Base-by-base conservation (phyloP, 345 rosid genomes). In the Citrus trifoliata region DNA sequence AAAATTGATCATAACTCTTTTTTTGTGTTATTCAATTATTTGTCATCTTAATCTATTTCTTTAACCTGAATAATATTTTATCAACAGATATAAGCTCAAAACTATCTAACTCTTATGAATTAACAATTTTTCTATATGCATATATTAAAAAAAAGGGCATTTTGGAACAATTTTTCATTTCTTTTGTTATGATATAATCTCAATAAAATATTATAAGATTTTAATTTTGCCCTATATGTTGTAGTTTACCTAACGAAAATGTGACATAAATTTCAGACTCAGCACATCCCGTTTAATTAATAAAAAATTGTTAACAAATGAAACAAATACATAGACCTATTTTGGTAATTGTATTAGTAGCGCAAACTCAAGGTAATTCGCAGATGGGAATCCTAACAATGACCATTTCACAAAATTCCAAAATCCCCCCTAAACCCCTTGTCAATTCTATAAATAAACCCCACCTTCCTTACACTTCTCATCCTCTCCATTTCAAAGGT, bases 391-490 rank as follows among this genome's bases (percentile, higher is more conserved):
- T 40, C 48, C 61, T 30, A 66, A 24, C 33, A 60, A 24, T 33
- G 67, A 40, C 70, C 33, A 7, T 64, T 61, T 56, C 32, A 58
- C 59, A 66, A 64, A 69, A 73, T 69, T 80, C 81, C 81, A 64
- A 78, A 78, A 56, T 13, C 63, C 40, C 58, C 58, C 10, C 21
- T 12, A 32, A 65, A 65, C 42, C 46, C 7, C 25, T 6, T 48
- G 16, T 60, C 35, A 66, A 30, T 33, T 71, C 75, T 78, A 79
- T 85, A 85, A 78, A 74, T 60, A 75, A 75, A 71, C 69, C 59
- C 56, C 79, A 24, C 28, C 33, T 60, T 6, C 33, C 40, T 13
- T 42, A n/a, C 9, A 27, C 59, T 21, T 35, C 33, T 19, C 25
- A 27, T 59, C 16, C 71, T 78, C 40, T 14, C 13, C 4, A 19